Base-by-base conservation (phyloP, 2,329 filamentous ascomycete species). In the Diaporthe helianthi region DNA sequence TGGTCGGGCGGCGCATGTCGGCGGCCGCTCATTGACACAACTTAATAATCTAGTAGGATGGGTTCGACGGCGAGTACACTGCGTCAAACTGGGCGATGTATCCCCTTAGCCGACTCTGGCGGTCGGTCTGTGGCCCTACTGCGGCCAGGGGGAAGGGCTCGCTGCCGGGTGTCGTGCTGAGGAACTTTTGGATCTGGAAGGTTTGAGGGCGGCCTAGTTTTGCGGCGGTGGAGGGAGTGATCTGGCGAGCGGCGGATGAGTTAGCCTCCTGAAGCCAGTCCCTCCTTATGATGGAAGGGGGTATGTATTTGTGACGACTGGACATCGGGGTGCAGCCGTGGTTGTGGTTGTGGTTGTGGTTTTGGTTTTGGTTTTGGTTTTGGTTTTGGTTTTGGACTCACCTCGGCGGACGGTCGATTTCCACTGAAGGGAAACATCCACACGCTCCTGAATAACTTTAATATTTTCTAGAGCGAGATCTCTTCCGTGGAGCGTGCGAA, bases 161-260 rank as follows among this genome's bases (percentile, higher is more conserved):
- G 58, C 58, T 36, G 44, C 58, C 44, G 44, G 41, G 41, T 7
- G 29, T 31, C 44, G 58, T 49, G 26, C 47, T 33, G 7, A 63
- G 26, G 58, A 63, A 63, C n/a, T 63, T 49, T 9, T 63, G 58
- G 44, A 63, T 63, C 9, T 63, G 58, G 58, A 63, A 63, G 10
- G 58, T 63, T 5, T 46, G 41, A 12, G 58, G 13, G 31, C 44
- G 29, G 29, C 44, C 19, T 49, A 22, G 44, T 15, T n/a, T 63
- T 19, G 41, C 13, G n/a, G 44, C 15, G 41, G 44, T 2, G 44
- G 58, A 49, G 41, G 58, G 17, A 7, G 58, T 17, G n/a, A 36
- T 63, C 58, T 63, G 58, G 13, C 13, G 4, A 9, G 8, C 3
- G 4, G 6, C 3, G 1, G 8, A 13, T 24, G 2, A 26, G n/a